Percentiles rank a stretch among this genome's conserved stretches.
These are phyloP conservation scores for Ophiocordyceps camponoti-saundersi DNA, from an alignment of 2,329 filamentous ascomycete genomes.

Conservation along the genomic window DNA sequence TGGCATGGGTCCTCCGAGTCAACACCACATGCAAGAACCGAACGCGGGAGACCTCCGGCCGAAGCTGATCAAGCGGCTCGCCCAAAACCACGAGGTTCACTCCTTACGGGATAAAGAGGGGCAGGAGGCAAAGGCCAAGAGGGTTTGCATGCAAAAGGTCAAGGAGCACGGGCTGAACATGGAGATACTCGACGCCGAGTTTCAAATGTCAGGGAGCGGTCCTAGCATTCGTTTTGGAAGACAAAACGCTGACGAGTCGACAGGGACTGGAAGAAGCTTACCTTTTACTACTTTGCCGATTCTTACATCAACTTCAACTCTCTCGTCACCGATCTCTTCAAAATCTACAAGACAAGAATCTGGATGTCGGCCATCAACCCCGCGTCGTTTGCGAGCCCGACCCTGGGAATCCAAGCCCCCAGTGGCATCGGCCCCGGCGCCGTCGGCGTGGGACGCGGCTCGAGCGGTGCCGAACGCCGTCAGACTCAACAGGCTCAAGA, in stretches of 20 bases:
- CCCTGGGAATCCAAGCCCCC: slow-evolving; percentile 52
- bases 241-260: slow-evolving; percentile 3
- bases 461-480: slow-evolving; percentile 26
- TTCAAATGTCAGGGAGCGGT: slow-evolving; percentile 65
- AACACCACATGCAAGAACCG: slow-evolving; percentile 57
- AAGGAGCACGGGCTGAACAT: slow-evolving; percentile 88
- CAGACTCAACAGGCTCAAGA: slow-evolving; percentile 24
- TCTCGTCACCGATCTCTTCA: slow-evolving; percentile 92
- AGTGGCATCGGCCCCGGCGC: slow-evolving; percentile 50
- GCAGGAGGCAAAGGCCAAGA: slow-evolving; percentile 92
- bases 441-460: slow-evolving; percentile 37
- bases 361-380: slow-evolving; percentile 99
- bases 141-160: slow-evolving; percentile 92
- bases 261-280: slow-evolving; percentile 97
- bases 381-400: slow-evolving; percentile 76
- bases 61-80: slow-evolving; percentile 90
- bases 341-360: slow-evolving; percentile 97
- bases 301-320: slow-evolving; percentile 99
- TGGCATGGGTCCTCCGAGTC: slow-evolving; percentile 59
- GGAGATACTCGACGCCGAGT: slow-evolving; percentile 97
- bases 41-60: slow-evolving; percentile 68
- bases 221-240: background rate
- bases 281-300: slow-evolving; percentile 97
- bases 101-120: slow-evolving; percentile 88
- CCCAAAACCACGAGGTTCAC: slow-evolving; percentile 79